Percentiles rank a stretch among this genome's conserved stretches.
Evolutionary conservation across 306 rosid genomes (phyloP).

Genomic region (Lithocarpus polystachyus): DNA sequence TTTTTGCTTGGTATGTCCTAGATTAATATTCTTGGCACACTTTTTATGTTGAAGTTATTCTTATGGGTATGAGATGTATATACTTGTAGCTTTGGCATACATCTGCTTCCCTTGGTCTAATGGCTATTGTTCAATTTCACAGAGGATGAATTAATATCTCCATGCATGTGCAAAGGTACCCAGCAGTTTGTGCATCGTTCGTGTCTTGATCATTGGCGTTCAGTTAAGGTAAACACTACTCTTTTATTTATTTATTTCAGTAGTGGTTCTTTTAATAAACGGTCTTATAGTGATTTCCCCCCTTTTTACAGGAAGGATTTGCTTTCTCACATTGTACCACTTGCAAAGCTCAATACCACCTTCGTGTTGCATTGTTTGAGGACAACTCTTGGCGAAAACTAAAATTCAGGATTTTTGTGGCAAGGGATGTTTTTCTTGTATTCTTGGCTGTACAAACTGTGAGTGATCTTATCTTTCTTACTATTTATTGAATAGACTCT

Average conservation of each 20-base stretch:
- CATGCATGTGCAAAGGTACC: conserved; percentile 99
- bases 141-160: conserved; percentile 94
- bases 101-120: conserved; percentile 14
- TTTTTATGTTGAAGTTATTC: background rate
- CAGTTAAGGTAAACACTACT: conserved; percentile 63
- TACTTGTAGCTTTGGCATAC: background rate
- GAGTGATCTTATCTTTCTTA: conserved; percentile 32
- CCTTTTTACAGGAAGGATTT: conserved; percentile 76
- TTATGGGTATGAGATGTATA: background rate
- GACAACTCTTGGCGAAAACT: conserved; percentile 86
- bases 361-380: conserved; percentile 70
- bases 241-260: conserved; percentile 16
- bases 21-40: background rate
- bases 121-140: conserved; percentile 25
- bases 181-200: conserved; percentile 98
- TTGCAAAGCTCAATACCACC: conserved; percentile 97
- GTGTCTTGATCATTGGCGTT: conserved; percentile 99
- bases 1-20: too few species aligned
- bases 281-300: background rate
- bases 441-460: conserved; percentile 96
- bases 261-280: background rate
- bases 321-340: conserved; percentile 99
- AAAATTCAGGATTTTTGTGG: conserved; percentile 88
- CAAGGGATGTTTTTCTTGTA: conserved; percentile 96
- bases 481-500: background rate